Base-by-base conservation (phyloP, 345 rosid species). In the Reutealis trisperma region DNA sequence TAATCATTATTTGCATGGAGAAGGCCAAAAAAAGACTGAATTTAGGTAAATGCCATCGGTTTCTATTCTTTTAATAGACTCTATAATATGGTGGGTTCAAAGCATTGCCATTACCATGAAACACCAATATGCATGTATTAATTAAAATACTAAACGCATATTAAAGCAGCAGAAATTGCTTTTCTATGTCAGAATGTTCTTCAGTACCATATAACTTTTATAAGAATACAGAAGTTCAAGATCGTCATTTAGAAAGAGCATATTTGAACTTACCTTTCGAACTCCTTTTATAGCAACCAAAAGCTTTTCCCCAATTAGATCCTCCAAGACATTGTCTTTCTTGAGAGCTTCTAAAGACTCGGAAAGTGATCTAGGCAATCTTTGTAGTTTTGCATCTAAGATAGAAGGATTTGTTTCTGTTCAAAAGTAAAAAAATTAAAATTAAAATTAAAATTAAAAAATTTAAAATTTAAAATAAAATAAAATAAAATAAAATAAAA, bases 341-440 rank as follows among this genome's bases (percentile, higher is more conserved):
- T 80, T 74, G 12, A 93, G 85, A 79, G 97, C 93, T 82, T 87
- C 90, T 69, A 96, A 71, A 68, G 98, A 87, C 80, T 92, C 96
- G 1, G 86, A 77, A 27, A 96, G 96, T 45, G 93, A 83, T 59
- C 15, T 9, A n/a, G 99, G 99, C 77, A 96, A 85, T 61, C 98
- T 88, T n/a, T 72, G 75, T 74, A 91, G 73, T 68, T 86, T 80
- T 13, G 84, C 89, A 64, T 83, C 87, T 9, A 87, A 86, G 77
- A 74, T 79, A 8, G 87, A 81, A 5, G 98, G 99, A 75, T 96
- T 89, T 82, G 60, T 75, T 78, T 86, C 98, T 93, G 89, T 77
- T 34, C 67, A 71, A 74, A 15, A 57, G 71, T 18, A 54, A 47
- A 66, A 52, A 69, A n/a, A n/a, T n/a, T n/a, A n/a, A n/a, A n/a